Evolutionary conservation across 495 filamentous ascomycete species (phyloP), one percentile per base, ranked within the genome.

Genomic region (Neurospora sp.): DNA sequence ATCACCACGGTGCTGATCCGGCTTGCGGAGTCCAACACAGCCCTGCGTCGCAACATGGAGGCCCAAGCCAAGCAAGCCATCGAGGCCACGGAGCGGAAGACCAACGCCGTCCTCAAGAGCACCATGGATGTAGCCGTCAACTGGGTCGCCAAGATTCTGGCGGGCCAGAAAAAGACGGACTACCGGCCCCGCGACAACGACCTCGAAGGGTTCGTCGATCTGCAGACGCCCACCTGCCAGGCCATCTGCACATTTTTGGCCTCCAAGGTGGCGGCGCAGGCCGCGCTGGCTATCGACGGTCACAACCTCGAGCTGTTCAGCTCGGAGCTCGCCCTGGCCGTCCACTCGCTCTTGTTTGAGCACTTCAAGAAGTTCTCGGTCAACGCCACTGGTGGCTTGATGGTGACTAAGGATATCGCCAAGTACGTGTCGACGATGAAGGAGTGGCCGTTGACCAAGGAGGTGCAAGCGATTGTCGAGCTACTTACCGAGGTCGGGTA

Each of bases 351-450:
- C 3, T 85, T 99, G 23, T 89, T 98, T 70, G 92, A 94, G 74
- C 96, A 99, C 83, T 92, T 98, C 83, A 97, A 96, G 78, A 93
- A 92, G 76, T 98, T 96, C 83, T 88, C 88, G 62, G 93, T 98
- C 48, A 97, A 92, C 79, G 92, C 94, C 40, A 92, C 94, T 0
- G 96, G 96, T 69, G 96, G 93, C 1, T 86, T 99, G 54, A 94
- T 98, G 89, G 93, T 98, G 37, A 94, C 92, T 69, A 97, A 97
- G 86, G 96, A 99, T 80, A 92, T 98, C 76, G 93, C 92, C 18
- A 93, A 92, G 76, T 99, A 99, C 79, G 90, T 92, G 6, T 89
- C 93, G 69, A 62, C 54, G 85, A 85, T 98, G 62, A 89, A 91
- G 72, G 90, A 90, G 62, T 97, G 93, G 91, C 89, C 91, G 27